Percentiles rank a stretch among this genome's conserved stretches.
Conservation (phyloP, 2,329 filamentous ascomycete species). For the Orbilia javanica region DNA sequence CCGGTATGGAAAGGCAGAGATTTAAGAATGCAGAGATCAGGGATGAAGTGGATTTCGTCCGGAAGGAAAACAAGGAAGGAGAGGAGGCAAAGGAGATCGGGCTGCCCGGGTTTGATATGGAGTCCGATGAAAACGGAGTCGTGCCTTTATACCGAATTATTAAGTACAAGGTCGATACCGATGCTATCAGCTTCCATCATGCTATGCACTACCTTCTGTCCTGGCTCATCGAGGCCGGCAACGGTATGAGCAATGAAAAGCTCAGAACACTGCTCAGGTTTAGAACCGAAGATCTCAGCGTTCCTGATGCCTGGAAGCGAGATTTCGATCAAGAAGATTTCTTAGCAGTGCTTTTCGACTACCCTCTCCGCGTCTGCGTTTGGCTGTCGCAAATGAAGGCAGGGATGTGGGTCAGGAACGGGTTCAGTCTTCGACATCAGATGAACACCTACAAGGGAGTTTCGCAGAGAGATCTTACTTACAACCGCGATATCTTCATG, state of each 20-base stretch:
- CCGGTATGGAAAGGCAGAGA: constrained; percentile 86
- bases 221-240: constrained; percentile 92
- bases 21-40: constrained; percentile 91
- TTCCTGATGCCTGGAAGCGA: constrained; percentile 74
- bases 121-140: constrained; percentile 41
- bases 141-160: constrained; percentile 75
- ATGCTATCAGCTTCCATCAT: constrained; percentile 96
- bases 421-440: constrained; percentile 93
- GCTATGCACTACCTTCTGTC: constrained; percentile 95
- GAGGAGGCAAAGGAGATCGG: constrained; percentile 27
- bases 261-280: constrained; percentile 79
- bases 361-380: constrained; percentile 89
- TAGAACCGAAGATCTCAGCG: constrained; percentile 76
- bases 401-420: constrained; percentile 98
- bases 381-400: constrained; percentile 99
- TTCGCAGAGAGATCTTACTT: constrained; percentile 87
- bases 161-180: constrained; percentile 86
- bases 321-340: constrained; percentile 79
- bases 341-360: constrained; percentile 89
- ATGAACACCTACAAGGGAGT: constrained; percentile 93
- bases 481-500: constrained; percentile 94
- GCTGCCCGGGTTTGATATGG: constrained; percentile 42
- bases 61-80: constrained; percentile 32
- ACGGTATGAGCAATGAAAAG: constrained; percentile 76
- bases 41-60: constrained; percentile 79